These are phyloP conservation scores for Angomonas ambiguus DNA, from an alignment of 208 protist genomes.

Conservation along the genomic window DNA sequence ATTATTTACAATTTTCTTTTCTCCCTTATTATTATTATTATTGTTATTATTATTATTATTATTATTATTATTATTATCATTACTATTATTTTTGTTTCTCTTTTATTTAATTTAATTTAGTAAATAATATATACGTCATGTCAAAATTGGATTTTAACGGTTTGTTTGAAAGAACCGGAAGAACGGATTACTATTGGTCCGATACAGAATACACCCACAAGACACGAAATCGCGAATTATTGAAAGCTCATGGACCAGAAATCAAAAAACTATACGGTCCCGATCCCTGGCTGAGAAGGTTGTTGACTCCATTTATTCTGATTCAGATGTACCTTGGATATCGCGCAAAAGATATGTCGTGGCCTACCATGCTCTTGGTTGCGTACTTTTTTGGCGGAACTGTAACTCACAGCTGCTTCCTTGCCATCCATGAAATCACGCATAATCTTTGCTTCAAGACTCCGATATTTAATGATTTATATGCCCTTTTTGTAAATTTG, in stretches of 20 bases:
- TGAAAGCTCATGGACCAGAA: conserved; percentile 71
- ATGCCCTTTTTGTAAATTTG: conserved; percentile 83
- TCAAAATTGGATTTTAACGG: conserved; percentile 1
- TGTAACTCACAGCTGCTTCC: conserved; percentile 73
- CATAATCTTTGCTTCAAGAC: conserved; percentile 86
- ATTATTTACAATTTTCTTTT: conserved; percentile 4
- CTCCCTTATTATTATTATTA: neutral
- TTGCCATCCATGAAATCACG: conserved; percentile 91
- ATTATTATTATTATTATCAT: conserved; percentile 4
- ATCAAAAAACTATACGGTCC: conserved; percentile 76
- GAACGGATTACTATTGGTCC: conserved; percentile 72
- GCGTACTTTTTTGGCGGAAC: conserved; percentile 84
- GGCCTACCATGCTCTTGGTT: conserved; percentile 51
- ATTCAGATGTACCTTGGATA: conserved; percentile 65
- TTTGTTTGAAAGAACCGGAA: conserved; percentile 28
- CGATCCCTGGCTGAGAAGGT: conserved; percentile 41
- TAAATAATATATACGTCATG: neutral
- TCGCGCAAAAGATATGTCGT: conserved; percentile 54
- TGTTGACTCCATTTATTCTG: conserved; percentile 48
- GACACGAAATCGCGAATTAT: conserved; percentile 58
- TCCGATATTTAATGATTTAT: conserved; percentile 70
- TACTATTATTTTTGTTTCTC: conserved; percentile 2
- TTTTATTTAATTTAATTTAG: neutral
- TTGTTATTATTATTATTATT: neutral
- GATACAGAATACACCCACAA: conserved; percentile 64